Percentiles rank a stretch among this genome's conserved stretches.
Conservation (phyloP, 2,329 filamentous ascomycete genomes). For the Claviceps sp. region DNA sequence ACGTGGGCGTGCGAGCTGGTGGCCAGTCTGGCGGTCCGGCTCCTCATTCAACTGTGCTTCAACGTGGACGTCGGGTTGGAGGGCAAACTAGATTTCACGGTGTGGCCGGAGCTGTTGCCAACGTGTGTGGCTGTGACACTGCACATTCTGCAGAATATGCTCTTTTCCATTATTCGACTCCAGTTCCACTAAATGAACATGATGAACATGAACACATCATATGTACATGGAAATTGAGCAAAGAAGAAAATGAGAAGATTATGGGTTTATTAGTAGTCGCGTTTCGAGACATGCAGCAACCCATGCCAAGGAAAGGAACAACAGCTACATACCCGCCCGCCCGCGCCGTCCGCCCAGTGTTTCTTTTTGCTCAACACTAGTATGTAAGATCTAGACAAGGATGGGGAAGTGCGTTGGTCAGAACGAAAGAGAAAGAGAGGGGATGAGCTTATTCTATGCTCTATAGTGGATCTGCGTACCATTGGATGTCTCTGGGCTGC, state of each 20-base stretch:
- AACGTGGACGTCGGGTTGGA: slow-evolving; percentile 50
- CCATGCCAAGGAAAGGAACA: too few species aligned
- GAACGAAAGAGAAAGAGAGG: background rate
- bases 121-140: slow-evolving; percentile 52
- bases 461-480: background rate
- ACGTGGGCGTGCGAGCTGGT: slow-evolving; percentile 56
- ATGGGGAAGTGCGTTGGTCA: background rate
- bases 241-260: background rate
- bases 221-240: background rate
- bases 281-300: background rate
- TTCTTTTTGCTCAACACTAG: background rate
- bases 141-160: slow-evolving; percentile 59
- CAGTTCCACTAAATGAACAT: slow-evolving; percentile 29
- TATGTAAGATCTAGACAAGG: background rate
- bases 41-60: slow-evolving; percentile 44
- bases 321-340: too few species aligned
- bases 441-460: background rate
- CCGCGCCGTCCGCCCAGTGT: background rate
- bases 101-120: slow-evolving; percentile 55
- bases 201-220: background rate
- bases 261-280: background rate
- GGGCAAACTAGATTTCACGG: slow-evolving; percentile 48
- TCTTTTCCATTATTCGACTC: slow-evolving; percentile 55
- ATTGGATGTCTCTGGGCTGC: background rate
- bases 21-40: slow-evolving; percentile 45